These are phyloP conservation scores for Carallia pectinifolia DNA, from an alignment of 345 rosid species.

Conservation along the genomic window DNA sequence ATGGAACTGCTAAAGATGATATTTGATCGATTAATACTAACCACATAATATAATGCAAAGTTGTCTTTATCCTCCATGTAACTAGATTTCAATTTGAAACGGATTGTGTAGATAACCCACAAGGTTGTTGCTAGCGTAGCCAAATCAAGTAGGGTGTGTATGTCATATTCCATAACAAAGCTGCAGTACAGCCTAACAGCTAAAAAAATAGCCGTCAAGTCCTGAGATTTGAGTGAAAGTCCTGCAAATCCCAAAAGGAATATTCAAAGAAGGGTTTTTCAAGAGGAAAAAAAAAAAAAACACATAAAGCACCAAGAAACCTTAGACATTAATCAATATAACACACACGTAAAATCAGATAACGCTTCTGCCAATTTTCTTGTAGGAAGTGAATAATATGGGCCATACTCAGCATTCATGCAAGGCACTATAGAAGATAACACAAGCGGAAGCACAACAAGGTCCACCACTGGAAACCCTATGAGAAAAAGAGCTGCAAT, in stretches of 20 bases:
- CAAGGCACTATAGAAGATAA: too few species aligned
- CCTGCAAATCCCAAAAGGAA: constrained; percentile 49
- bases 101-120: constrained; percentile 98
- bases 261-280: neutral
- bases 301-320: too few species aligned
- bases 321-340: too few species aligned
- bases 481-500: too few species aligned
- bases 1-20: too few species aligned
- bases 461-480: too few species aligned
- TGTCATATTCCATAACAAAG: constrained; percentile 97
- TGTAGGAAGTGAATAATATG: too few species aligned
- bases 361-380: too few species aligned
- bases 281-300: too few species aligned
- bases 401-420: too few species aligned
- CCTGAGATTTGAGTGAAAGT: constrained; percentile 91
- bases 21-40: constrained; percentile 26
- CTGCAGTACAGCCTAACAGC: constrained; percentile 93
- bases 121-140: constrained; percentile 86
- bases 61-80: constrained; percentile 97
- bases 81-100: constrained; percentile 78
- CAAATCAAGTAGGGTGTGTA: constrained; percentile 89
- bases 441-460: too few species aligned
- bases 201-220: constrained; percentile 87
- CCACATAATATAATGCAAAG: constrained; percentile 91
- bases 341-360: too few species aligned